Evolutionary conservation across 2,329 filamentous ascomycete genomes (phyloP).

Genomic region (Pestalotiopsis sp.): DNA sequence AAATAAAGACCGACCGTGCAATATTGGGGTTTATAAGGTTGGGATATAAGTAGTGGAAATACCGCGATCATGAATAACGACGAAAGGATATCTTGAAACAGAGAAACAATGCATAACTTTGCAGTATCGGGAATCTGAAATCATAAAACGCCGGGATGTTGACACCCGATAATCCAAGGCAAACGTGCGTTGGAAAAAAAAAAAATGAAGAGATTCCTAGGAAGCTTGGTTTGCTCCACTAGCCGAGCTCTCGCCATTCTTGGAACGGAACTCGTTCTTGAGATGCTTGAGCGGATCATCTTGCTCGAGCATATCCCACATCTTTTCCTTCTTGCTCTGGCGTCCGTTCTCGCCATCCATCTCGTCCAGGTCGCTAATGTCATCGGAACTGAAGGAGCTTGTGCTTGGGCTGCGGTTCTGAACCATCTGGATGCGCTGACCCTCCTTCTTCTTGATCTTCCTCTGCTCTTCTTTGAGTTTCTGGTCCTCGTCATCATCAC

Average conservation of each 20-base stretch:
- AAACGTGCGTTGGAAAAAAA: not conserved
- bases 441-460: constrained; percentile 70
- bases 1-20: not conserved
- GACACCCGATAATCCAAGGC: not conserved
- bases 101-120: not conserved
- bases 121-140: not conserved
- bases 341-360: constrained; percentile 40
- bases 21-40: not conserved
- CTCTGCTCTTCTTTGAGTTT: constrained; percentile 78
- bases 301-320: constrained; percentile 49
- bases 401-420: constrained; percentile 56
- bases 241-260: not conserved
- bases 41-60: not conserved
- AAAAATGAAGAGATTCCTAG: not conserved
- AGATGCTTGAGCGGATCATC: not conserved
- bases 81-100: constrained; percentile 5
- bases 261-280: constrained; percentile 6
- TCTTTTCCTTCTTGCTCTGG: constrained; percentile 56
- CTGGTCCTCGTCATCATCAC: constrained; percentile 74
- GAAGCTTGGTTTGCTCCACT: not conserved
- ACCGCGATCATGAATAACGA: not conserved
- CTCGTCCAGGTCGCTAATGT: constrained; percentile 53
- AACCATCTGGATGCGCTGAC: constrained; percentile 54
- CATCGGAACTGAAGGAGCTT: constrained; percentile 53
- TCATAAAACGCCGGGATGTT: not conserved